Evolutionary conservation across 805 yeast species (phyloP).

Genomic region (Candida sanyiensis): DNA sequence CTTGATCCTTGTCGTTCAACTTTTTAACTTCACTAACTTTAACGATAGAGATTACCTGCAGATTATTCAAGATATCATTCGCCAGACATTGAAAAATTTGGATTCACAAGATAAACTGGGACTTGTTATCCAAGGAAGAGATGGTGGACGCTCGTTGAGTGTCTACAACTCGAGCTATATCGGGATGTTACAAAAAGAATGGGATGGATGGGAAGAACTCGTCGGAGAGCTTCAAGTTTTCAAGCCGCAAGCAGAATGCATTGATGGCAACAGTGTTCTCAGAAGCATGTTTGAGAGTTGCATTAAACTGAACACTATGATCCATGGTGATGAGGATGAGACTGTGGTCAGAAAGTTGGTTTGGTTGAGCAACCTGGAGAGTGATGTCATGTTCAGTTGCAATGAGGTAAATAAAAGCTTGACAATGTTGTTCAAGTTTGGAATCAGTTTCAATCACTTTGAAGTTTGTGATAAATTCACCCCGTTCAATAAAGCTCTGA

Average conservation of each 20-base stretch:
- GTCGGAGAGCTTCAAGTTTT: constrained; percentile 32
- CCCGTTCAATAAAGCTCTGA: constrained; percentile 1
- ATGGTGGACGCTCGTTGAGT: constrained; percentile 32
- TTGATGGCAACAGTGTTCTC: constrained; percentile 4
- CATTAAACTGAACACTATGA: constrained; percentile 10
- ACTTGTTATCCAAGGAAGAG: constrained; percentile 41
- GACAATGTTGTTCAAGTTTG: constrained; percentile 2
- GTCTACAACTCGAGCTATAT: constrained; percentile 36
- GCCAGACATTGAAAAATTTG: constrained; percentile 26
- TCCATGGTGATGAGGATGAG: constrained; percentile 6
- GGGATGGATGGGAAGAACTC: constrained; percentile 47
- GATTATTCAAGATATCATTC: constrained; percentile 25
- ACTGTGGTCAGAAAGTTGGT: constrained; percentile 4
- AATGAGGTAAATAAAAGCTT: not conserved
- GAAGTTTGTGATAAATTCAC: not conserved
- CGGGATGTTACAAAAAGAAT: constrained; percentile 38
- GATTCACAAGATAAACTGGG: constrained; percentile 40
- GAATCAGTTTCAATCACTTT: constrained; percentile 5
- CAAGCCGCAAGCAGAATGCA: constrained; percentile 2
- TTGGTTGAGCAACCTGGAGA: constrained; percentile 7
- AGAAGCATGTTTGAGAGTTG: constrained; percentile 3
- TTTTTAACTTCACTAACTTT: constrained; percentile 29
- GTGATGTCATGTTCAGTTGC: constrained; percentile 1
- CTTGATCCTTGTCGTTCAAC: constrained; percentile 37
- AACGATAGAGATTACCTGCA: constrained; percentile 28